Evolutionary conservation across 495 filamentous ascomycete genomes (phyloP), one percentile per base, ranked within the genome.

Genomic region (Penicillium bialowiezense): DNA sequence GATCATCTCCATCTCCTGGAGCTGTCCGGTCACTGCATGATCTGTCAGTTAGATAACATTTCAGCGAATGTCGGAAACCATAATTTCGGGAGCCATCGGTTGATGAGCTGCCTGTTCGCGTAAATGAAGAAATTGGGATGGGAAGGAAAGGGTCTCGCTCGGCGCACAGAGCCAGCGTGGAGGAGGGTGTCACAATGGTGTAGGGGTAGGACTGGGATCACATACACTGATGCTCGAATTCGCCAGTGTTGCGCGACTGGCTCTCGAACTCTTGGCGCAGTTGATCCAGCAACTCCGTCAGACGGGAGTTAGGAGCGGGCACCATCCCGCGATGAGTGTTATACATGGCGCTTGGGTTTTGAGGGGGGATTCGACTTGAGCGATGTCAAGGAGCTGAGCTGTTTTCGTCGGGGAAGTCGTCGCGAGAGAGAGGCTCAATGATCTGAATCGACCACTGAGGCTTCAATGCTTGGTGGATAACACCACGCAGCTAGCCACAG

Each of bases 1-100:
- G 38, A 98, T 88, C 64, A 95, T 76, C 55, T 95, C 87, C 80
- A 97, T 91, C 66, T 98, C 93, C 41, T 91, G 80, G 47, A 95
- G 82, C 63, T 97, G 93, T 24, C 80, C 76, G 35, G 86, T 82
- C 56, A 97, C 92, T 97, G 59, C 44, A 50, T 41, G 50, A 58
- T 64, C 61, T 64, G 53, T 62, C 61, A 56, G 54, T 61, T 55
- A 58, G 50, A 61, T 56, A 55, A 51, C 46, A 37, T 52, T 56
- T 68, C 53, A 68, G 67, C 60, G 44, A 60, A 49, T 32, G 50
- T 55, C 58, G 50, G 50, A 43, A 41, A 54, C 37, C 54, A 42
- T 53, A 33, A 32, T 44, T 34, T 39, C 39, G 37, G 32, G 54
- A 50, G 31, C 46, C 41, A 23, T 46, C 42, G n/a, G n/a, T n/a